phyloP scores from a whole-genome alignment of 257 asterid species.

The Penstemon newberryi region DNA sequence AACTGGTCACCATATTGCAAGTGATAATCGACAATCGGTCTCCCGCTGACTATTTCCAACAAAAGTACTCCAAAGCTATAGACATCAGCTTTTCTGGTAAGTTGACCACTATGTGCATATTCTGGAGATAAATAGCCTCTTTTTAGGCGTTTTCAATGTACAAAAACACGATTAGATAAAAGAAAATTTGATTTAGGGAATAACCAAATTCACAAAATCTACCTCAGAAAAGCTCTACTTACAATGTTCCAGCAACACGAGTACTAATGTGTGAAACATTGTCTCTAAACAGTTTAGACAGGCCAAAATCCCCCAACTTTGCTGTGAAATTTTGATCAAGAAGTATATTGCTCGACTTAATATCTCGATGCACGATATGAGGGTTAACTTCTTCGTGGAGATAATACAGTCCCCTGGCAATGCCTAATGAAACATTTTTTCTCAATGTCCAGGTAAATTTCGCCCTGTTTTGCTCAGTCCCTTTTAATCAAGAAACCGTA shows the following conservation, averaged over 20 bases:
- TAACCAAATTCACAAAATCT: slow-evolving; percentile 3
- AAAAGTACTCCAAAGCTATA: slow-evolving; percentile 82
- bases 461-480: slow-evolving; percentile 49
- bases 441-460: slow-evolving; percentile 59
- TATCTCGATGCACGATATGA: slow-evolving; percentile 69
- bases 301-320: slow-evolving; percentile 78
- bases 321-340: slow-evolving; percentile 60
- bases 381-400: slow-evolving; percentile 75
- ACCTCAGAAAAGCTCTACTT: slow-evolving; percentile 28
- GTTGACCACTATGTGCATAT: slow-evolving; percentile 75
- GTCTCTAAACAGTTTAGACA: slow-evolving; percentile 65
- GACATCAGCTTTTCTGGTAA: slow-evolving; percentile 75
- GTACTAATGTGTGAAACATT: slow-evolving; percentile 66
- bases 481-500: slow-evolving; percentile 34
- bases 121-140: slow-evolving; percentile 90
- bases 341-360: slow-evolving; percentile 74
- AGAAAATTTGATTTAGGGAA: background rate
- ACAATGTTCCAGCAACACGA: slow-evolving; percentile 87
- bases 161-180: slow-evolving; percentile 28
- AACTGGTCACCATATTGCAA: slow-evolving; percentile 65
- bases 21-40: slow-evolving; percentile 57
- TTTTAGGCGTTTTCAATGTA: slow-evolving; percentile 3
- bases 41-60: slow-evolving; percentile 64
- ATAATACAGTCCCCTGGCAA: slow-evolving; percentile 63
- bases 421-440: slow-evolving; percentile 51